Evolutionary conservation across 2,329 filamentous ascomycete genomes (phyloP).

Genomic region (Whalleya microplaca): DNA sequence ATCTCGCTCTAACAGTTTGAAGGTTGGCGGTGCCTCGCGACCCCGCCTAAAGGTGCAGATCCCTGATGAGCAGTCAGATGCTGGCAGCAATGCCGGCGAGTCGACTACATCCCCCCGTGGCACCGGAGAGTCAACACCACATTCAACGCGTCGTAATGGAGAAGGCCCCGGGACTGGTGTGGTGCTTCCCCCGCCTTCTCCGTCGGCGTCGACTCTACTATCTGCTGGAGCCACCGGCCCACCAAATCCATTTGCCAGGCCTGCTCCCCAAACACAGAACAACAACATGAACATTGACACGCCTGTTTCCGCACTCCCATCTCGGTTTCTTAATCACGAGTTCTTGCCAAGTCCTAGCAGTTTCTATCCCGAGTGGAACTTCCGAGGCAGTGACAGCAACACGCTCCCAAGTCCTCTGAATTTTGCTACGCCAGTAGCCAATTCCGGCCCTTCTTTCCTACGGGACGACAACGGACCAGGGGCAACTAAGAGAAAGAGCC

Average conservation of each 20-base stretch:
- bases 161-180: constrained; percentile 69
- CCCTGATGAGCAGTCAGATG: constrained; percentile 84
- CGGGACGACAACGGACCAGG: constrained; percentile 53
- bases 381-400: constrained; percentile 72
- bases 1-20: constrained; percentile 76
- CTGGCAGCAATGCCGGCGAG: constrained; percentile 72
- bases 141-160: constrained; percentile 51
- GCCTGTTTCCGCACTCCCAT: constrained; percentile 91
- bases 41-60: constrained; percentile 93
- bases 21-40: constrained; percentile 67
- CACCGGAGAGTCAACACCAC: constrained; percentile 61
- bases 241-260: constrained; percentile 92
- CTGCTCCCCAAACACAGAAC: constrained; percentile 70
- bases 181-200: constrained; percentile 89
- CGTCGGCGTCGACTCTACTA: constrained; percentile 81
- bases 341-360: constrained; percentile 88
- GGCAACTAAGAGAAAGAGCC: constrained; percentile 59
- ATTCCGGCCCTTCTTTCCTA: constrained; percentile 65
- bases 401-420: constrained; percentile 91
- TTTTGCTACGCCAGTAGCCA: constrained; percentile 80
- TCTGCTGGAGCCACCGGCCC: constrained; percentile 92
- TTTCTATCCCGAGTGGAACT: constrained; percentile 93
- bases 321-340: constrained; percentile 85
- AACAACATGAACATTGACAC: constrained; percentile 69
- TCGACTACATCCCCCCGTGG: constrained; percentile 65